Evolutionary conservation across 148 eudicot species (phyloP), one percentile per base, ranked within the genome.

Genomic region (Rhododendron molle): DNA sequence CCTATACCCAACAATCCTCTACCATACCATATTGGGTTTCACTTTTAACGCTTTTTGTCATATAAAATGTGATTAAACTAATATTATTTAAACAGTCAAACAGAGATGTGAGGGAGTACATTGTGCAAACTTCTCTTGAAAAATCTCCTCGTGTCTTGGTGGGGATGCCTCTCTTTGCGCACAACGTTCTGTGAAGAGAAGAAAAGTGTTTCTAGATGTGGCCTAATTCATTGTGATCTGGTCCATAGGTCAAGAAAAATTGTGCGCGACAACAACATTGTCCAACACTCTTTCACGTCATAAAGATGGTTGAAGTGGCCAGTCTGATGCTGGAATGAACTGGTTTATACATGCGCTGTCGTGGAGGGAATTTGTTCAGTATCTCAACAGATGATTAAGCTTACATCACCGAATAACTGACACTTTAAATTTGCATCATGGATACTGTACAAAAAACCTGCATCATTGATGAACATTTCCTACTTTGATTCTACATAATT

Each of bases 351-450:
- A 93, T 85, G 99, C 94, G 88, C 90, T 96, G 44, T 79, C 95
- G 87, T 96, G 97, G 99, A 95, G 98, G 96, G 99, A 46, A 96
- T 87, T 96, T 96, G 89, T 96, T 96, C 95, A 95, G 99, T 46
- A 9, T 46, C 49, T 46, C 49, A 46, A 46, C 49, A 46, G 49
- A 46, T 46, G 49, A 46, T 46, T 7, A 46, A 46, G 49, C 49
- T 46, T 11, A 46, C 49, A 46, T 46, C 49, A 9, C 49, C 13
- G 12, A 8, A 46, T 46, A 10, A 9, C 49, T 9, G 49, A 46
- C 12, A 13, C 49, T 46, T 46, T 46, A 40, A 40, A 40, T 40
- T 7, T 40, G 43, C 43, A 40, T 6, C 43, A 40, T 40, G 43
- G 43, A 40, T 40, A 40, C 43, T 6, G 7, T 40, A 5, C 43